Evolutionary conservation across 352 stramenopile genomes (phyloP).

Genomic region (Phytophthora sojae): DNA sequence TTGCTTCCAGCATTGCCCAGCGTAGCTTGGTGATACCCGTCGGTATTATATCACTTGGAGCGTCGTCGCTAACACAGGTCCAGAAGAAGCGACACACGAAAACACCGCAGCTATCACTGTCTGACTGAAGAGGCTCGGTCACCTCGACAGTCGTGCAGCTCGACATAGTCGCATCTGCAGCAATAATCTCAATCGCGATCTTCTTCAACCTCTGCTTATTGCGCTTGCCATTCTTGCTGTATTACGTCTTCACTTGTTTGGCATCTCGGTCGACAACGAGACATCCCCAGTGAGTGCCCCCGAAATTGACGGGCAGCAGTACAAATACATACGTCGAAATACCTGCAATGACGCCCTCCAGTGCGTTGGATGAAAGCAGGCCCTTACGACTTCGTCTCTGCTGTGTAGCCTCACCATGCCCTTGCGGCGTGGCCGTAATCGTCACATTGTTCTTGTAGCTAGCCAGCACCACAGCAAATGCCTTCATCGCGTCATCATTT

Average conservation of each 20-base stretch:
- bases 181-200: neutral
- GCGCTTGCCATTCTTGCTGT: slow-evolving; percentile 10
- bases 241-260: slow-evolving; percentile 9
- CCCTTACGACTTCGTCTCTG: neutral
- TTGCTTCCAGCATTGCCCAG: no score
- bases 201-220: slow-evolving; percentile 5
- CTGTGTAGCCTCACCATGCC: neutral
- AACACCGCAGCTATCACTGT: slow-evolving; percentile 18
- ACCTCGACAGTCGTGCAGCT: neutral
- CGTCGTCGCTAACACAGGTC: no score
- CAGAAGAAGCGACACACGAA: no score
- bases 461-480: slow-evolving; percentile 5
- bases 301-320: slow-evolving; percentile 13
- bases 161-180: neutral
- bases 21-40: no score
- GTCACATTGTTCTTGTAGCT: slow-evolving; percentile 1
- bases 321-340: neutral
- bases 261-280: slow-evolving; percentile 3
- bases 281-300: slow-evolving; percentile 8
- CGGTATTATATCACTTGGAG: no score
- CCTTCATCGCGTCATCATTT: slow-evolving; percentile 1
- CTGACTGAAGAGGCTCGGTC: slow-evolving; percentile 8
- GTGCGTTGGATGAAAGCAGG: neutral
- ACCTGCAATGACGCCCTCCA: neutral
- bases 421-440: neutral